Evolutionary conservation across 768 basidiomycete genomes (phyloP).

Genomic region (Dioszegia aurantiaca): DNA sequence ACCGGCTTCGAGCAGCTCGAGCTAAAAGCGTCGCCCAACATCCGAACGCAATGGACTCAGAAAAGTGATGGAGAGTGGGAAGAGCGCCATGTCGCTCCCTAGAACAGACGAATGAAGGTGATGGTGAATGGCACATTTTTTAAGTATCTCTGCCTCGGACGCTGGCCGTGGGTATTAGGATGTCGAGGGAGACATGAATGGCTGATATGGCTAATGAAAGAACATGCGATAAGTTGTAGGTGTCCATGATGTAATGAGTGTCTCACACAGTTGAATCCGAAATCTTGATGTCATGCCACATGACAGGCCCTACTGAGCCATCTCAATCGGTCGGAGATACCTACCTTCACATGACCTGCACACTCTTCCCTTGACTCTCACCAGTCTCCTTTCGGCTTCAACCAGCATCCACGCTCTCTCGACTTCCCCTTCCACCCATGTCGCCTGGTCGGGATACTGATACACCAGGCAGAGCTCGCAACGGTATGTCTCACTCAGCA

Average conservation of each 20-base stretch:
- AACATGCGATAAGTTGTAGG: too few species aligned
- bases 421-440: background rate
- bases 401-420: conserved; percentile 11
- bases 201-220: too few species aligned
- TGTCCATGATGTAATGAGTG: too few species aligned
- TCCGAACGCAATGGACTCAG: conserved; percentile 38
- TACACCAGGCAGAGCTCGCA: conserved; percentile 1
- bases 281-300: too few species aligned
- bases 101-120: background rate
- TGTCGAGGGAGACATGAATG: too few species aligned
- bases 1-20: conserved; percentile 43
- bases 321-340: background rate
- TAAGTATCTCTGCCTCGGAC: too few species aligned
- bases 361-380: background rate
- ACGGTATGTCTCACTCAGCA: conserved; percentile 3
- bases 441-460: background rate
- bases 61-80: conserved; percentile 37
- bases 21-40: conserved; percentile 46
- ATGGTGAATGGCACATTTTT: too few species aligned
- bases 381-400: background rate
- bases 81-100: conserved; percentile 37
- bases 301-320: too few species aligned
- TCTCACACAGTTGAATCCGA: too few species aligned
- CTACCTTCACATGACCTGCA: background rate
- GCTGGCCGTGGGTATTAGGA: too few species aligned